phyloP scores from a whole-genome alignment of 1,284 basidiomycete species.

The Irpex sp. region DNA sequence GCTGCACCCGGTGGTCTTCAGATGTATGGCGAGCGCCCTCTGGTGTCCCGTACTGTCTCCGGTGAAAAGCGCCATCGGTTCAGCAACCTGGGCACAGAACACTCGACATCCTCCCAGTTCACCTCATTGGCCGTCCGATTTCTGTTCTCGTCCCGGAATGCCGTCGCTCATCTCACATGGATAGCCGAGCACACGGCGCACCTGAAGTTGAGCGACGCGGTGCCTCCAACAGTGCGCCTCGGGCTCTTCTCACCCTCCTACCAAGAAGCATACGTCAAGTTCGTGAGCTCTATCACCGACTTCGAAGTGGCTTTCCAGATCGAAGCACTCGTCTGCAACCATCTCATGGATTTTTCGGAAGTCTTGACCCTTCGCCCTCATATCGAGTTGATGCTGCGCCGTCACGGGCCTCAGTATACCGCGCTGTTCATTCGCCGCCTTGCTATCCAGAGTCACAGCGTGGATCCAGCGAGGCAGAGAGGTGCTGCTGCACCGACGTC shows the following conservation, averaged over 20 bases:
- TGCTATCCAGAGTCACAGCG: slow-evolving; percentile 1
- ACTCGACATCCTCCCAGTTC: slow-evolving; percentile 36
- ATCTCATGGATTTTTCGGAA: slow-evolving; percentile 39
- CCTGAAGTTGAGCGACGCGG: slow-evolving; percentile 22
- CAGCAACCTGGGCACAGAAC: slow-evolving; percentile 21
- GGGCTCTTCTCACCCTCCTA: background rate
- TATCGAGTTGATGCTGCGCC: background rate
- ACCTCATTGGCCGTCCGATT: slow-evolving; percentile 46
- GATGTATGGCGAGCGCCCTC: background rate
- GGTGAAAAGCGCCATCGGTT: slow-evolving; percentile 17
- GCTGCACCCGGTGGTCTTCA: background rate
- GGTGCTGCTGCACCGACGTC: background rate
- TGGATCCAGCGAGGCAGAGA: slow-evolving; percentile 1
- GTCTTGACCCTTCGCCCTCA: slow-evolving; percentile 33
- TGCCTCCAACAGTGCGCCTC: background rate
- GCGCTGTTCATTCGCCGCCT: slow-evolving; percentile 4
- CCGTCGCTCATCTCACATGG: background rate
- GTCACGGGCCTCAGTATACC: background rate
- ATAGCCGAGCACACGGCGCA: slow-evolving; percentile 32
- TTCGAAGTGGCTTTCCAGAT: slow-evolving; percentile 50
- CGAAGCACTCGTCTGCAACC: slow-evolving; percentile 36
- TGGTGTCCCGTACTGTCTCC: background rate
- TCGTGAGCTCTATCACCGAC: slow-evolving; percentile 20
- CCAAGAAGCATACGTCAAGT: background rate
- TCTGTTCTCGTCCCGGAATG: slow-evolving; percentile 40